Percentiles rank a stretch among this genome's conserved stretches.
Conservation (phyloP, 2,329 filamentous ascomycete genomes). For the Trichothecium sympodiale region DNA sequence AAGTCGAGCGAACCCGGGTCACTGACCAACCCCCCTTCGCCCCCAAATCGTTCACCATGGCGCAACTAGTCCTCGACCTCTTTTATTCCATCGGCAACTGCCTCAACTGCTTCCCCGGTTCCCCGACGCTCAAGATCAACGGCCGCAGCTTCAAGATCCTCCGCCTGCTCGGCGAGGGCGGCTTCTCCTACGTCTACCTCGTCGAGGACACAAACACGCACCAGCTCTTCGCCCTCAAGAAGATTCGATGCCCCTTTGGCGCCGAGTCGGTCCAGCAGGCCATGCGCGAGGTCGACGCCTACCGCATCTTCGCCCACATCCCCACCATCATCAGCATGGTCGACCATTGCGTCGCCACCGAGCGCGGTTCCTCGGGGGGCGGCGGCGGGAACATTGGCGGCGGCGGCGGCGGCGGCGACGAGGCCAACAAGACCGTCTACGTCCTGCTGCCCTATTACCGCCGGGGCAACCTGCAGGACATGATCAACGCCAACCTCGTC, state of each 20-base stretch:
- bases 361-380: slow-evolving; percentile 45
- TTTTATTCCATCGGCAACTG: slow-evolving; percentile 90
- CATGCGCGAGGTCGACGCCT: slow-evolving; percentile 94
- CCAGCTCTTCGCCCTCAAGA: slow-evolving; percentile 88
- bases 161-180: slow-evolving; percentile 88
- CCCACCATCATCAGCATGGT: slow-evolving; percentile 78
- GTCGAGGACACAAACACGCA: slow-evolving; percentile 82
- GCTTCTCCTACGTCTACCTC: slow-evolving; percentile 98
- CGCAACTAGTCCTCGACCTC: slow-evolving; percentile 76
- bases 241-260: slow-evolving; percentile 96
- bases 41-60: slow-evolving; percentile 46
- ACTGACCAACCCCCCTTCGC: too few species aligned
- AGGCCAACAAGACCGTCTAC: slow-evolving; percentile 81
- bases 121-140: slow-evolving; percentile 91
- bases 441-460: slow-evolving; percentile 93
- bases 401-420: slow-evolving; percentile 36
- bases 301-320: slow-evolving; percentile 74
- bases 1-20: too few species aligned
- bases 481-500: slow-evolving; percentile 96
- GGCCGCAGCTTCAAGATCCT: slow-evolving; percentile 91
- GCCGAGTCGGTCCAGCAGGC: slow-evolving; percentile 91
- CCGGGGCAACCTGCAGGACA: slow-evolving; percentile 89
- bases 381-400: slow-evolving; percentile 24
- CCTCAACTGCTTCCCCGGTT: slow-evolving; percentile 91
- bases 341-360: slow-evolving; percentile 72